Conservation (phyloP, 1,284 basidiomycete genomes). For the Ceratobasidium sp. region DNA sequence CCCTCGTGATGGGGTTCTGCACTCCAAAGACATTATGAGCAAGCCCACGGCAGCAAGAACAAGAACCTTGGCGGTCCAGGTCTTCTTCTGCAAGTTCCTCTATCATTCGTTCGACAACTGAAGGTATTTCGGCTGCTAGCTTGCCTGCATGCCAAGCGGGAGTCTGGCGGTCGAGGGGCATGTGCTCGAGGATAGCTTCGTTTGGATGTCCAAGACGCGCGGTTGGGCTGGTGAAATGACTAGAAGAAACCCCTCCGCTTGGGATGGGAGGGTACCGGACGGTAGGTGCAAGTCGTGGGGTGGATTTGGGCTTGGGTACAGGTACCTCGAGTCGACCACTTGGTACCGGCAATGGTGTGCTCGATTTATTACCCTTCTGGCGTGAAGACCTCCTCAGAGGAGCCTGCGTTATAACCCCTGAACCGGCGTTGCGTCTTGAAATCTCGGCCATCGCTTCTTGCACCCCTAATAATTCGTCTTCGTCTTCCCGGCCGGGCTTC, state of each 20-base stretch:
- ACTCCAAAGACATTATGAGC: background rate
- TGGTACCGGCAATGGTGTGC: background rate
- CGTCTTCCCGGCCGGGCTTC: background rate
- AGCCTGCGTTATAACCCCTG: too few species aligned
- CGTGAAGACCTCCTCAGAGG: too few species aligned
- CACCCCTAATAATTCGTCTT: background rate
- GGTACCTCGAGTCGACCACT: background rate
- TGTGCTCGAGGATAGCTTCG: background rate
- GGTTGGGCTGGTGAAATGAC: background rate
- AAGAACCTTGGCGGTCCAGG: background rate
- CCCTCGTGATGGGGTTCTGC: background rate
- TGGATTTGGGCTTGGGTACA: background rate
- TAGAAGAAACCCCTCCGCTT: background rate
- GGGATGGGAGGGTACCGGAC: background rate
- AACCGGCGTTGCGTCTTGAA: background rate
- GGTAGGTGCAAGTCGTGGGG: background rate
- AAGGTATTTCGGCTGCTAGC: constrained; percentile 17
- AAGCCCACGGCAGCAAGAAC: background rate
- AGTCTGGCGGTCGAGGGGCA: background rate
- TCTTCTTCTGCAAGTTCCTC: background rate
- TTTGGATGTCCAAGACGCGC: background rate
- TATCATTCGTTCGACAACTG: background rate
- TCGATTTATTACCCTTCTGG: too few species aligned
- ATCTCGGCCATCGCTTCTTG: background rate
- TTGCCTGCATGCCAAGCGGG: constrained; percentile 10